Base-by-base conservation (phyloP, 2,329 filamentous ascomycete species). In the Simplicillium sp. region DNA sequence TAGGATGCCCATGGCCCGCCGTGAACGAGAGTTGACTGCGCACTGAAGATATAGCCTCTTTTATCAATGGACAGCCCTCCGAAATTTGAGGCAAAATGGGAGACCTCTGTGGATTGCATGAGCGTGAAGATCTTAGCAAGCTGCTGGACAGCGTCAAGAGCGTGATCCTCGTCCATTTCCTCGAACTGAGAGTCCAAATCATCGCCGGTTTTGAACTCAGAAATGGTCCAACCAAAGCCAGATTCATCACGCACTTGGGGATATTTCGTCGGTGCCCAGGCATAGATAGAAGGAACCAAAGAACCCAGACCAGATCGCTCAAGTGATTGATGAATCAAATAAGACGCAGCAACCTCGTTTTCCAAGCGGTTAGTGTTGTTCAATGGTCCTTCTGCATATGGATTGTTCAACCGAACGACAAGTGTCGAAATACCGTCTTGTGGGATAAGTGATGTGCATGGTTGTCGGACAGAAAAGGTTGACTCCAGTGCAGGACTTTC, bases 281-380 rank as follows among this genome's bases (percentile, higher is more conserved):
- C 51, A 15, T 49, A 56, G 3, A 56, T 34, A 7, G 41, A 44
- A 1, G 54, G 54, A 1, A 56, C 31, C 11, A 52, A 20, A 3
- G 9, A 9, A 0, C 32, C 42, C 0, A 47, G 33, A 0, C 41
- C 38, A 0, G 43, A 39, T 6, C 31, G n/a, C 11, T 17, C 14
- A 0, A 54, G 20, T 2, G 42, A 37, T 29, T 51, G 16, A 2
- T 52, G 52, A 7, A 45, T 48, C n/a, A 57, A 41, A 2, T 39
- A 33, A n/a, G 47, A 44, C 7, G 50, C 46, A 2, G 51, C 51
- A 3, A 57, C 53, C 13, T 57, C 53, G 36, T 58, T 56, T 43
- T 56, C 45, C 4, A 53, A 44, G 4, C 55, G 50, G 25, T 44
- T 44, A 14, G 39, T 40, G n/a, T 47, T 36, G 34, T 47, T 46